A percentile compares a stretch with the other conserved stretches of the same genome.
phyloP scores from a whole-genome alignment of 495 filamentous ascomycete species.

The Letharia columbiana region DNA sequence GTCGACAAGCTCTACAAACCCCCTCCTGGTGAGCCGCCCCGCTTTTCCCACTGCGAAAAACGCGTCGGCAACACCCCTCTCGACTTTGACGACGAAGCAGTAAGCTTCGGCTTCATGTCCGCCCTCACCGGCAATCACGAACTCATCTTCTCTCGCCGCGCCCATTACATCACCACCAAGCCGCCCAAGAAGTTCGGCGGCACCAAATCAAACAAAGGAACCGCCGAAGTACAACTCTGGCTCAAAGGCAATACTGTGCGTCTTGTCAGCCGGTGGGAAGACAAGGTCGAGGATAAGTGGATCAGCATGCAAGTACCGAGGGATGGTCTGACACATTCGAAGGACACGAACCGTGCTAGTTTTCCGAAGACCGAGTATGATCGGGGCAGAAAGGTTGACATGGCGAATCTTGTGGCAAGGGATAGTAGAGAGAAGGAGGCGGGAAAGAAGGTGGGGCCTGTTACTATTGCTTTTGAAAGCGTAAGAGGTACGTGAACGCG shows the following conservation, averaged over 20 bases:
- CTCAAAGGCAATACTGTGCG: slow-evolving; percentile 12
- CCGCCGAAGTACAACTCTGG: slow-evolving; percentile 35
- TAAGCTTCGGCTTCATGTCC: slow-evolving; percentile 30
- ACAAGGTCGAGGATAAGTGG: slow-evolving; percentile 33
- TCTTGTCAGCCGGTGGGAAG: slow-evolving; percentile 30
- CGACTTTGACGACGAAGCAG: slow-evolving; percentile 28
- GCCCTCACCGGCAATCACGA: slow-evolving; percentile 30
- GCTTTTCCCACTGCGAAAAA: slow-evolving; percentile 36
- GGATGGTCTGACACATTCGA: slow-evolving; percentile 8
- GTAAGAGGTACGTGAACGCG: slow-evolving; percentile 25
- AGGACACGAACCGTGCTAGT: slow-evolving; percentile 28
- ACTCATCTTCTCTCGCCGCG: slow-evolving; percentile 32
- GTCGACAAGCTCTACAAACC: slow-evolving; percentile 32
- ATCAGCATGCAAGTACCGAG: slow-evolving; percentile 27
- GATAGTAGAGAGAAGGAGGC: slow-evolving; percentile 25
- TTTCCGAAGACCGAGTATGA: slow-evolving; percentile 26
- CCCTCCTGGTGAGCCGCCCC: slow-evolving; percentile 24
- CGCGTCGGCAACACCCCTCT: slow-evolving; percentile 22
- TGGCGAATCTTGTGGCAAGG: slow-evolving; percentile 31
- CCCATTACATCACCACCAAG: slow-evolving; percentile 31
- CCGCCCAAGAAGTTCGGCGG: slow-evolving; percentile 23
- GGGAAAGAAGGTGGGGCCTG: slow-evolving; percentile 26
- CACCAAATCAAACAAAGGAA: slow-evolving; percentile 31
- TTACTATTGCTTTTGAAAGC: slow-evolving; percentile 31
- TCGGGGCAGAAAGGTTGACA: slow-evolving; percentile 32